Evolutionary conservation across 2,329 filamentous ascomycete species (phyloP).

Genomic region (Seiridium cupressi): DNA sequence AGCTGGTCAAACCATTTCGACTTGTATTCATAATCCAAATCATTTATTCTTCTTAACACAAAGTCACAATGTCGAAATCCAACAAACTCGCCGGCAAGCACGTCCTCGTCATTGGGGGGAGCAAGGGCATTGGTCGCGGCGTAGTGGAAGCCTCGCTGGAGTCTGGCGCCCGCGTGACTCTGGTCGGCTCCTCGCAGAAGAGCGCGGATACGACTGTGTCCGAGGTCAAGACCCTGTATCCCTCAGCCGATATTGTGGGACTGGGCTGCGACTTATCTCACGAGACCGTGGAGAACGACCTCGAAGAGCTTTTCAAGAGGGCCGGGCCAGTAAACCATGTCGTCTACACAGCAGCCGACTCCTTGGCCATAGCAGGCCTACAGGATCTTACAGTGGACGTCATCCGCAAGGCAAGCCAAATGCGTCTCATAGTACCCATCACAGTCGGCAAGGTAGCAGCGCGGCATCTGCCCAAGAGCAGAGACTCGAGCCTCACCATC

Average conservation of each 20-base stretch:
- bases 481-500: slow-evolving; percentile 18
- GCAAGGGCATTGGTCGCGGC: slow-evolving; percentile 24
- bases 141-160: slow-evolving; percentile 23
- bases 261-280: slow-evolving; percentile 20
- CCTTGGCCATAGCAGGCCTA: slow-evolving; percentile 16
- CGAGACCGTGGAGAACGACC: slow-evolving; percentile 18
- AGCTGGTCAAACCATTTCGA: too few species aligned
- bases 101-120: slow-evolving; percentile 27
- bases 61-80: slow-evolving; percentile 22
- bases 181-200: slow-evolving; percentile 17
- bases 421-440: slow-evolving; percentile 31
- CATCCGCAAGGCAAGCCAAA: slow-evolving; percentile 22
- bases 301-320: slow-evolving; percentile 18
- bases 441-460: slow-evolving; percentile 30
- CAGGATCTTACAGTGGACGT: slow-evolving; percentile 22
- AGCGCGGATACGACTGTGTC: slow-evolving; percentile 18
- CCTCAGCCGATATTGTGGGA: slow-evolving; percentile 12
- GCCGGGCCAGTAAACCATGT: slow-evolving; percentile 22
- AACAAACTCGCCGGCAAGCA: slow-evolving; percentile 29
- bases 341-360: slow-evolving; percentile 28
- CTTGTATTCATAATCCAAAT: too few species aligned
- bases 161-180: slow-evolving; percentile 20
- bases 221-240: slow-evolving; percentile 17
- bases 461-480: slow-evolving; percentile 21
- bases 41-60: too few species aligned